A percentile compares a stretch with the other conserved stretches of the same genome.
These are phyloP conservation scores for Saussurea involucrata DNA, from an alignment of 129 eudicot genomes.

Conservation along the genomic window DNA sequence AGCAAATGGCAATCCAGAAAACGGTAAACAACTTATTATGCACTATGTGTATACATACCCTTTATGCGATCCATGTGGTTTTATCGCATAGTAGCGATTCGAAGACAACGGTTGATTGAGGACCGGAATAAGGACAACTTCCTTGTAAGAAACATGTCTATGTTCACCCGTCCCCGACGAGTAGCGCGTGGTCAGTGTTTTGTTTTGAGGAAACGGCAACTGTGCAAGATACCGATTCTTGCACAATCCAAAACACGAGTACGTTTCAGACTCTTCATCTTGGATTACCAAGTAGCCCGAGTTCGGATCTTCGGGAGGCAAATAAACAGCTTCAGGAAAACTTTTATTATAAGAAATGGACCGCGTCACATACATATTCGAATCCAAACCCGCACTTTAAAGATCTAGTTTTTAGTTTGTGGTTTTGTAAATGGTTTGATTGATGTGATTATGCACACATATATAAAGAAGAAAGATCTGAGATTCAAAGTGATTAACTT, in stretches of 20 bases:
- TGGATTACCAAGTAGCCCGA: slow-evolving; percentile 31
- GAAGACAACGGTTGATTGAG: slow-evolving; percentile 60
- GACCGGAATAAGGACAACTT: slow-evolving; percentile 54
- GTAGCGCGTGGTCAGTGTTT: slow-evolving; percentile 40
- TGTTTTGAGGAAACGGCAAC: slow-evolving; percentile 77
- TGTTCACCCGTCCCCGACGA: background rate
- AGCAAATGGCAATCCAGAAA: no score
- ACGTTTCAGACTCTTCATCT: slow-evolving; percentile 45
- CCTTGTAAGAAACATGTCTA: background rate
- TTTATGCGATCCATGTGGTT: slow-evolving; percentile 50
- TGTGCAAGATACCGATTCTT: slow-evolving; percentile 30
- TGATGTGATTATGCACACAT: background rate
- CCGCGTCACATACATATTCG: slow-evolving; percentile 61
- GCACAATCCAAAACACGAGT: slow-evolving; percentile 50
- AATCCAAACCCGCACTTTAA: background rate
- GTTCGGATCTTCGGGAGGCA: slow-evolving; percentile 69
- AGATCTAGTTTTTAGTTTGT: background rate
- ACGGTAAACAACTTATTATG: background rate
- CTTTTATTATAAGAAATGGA: slow-evolving; percentile 46
- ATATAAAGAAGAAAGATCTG: background rate
- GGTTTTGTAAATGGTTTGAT: background rate
- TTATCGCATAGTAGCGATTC: slow-evolving; percentile 58
- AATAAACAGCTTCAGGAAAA: slow-evolving; percentile 37
- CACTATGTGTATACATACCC: slow-evolving; percentile 46
- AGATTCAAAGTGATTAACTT: slow-evolving; percentile 9